Conservation (phyloP, 1,284 basidiomycete genomes). For the Inonotus obliquus region DNA sequence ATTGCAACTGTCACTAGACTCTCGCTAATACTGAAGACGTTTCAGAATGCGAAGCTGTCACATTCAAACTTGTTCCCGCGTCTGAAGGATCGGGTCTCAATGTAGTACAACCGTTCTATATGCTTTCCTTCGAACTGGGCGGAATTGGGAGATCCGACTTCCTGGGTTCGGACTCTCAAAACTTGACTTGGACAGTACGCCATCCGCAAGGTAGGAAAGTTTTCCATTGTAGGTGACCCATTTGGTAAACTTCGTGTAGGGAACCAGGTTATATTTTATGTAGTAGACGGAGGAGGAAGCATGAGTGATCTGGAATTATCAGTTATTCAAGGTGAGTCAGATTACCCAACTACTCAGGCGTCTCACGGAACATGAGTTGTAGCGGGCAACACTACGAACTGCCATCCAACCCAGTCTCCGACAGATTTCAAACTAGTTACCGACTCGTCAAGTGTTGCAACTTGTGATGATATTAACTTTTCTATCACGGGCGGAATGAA, state of each 20-base stretch:
- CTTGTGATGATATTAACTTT: slow-evolving; percentile 7
- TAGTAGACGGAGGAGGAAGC: slow-evolving; percentile 3
- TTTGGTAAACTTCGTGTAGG: not conserved
- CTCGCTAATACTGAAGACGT: not conserved
- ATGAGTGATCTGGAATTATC: not conserved
- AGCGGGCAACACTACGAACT: slow-evolving; percentile 12
- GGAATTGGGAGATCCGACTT: slow-evolving; percentile 6
- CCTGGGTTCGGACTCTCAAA: slow-evolving; percentile 8
- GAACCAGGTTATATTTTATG: not conserved
- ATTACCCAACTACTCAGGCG: not conserved
- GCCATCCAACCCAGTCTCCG: slow-evolving; percentile 4
- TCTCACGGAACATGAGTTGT: not conserved
- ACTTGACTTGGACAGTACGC: slow-evolving; percentile 10
- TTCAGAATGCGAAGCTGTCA: slow-evolving; percentile 12
- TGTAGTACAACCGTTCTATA: slow-evolving; percentile 13
- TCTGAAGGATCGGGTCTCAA: not conserved
- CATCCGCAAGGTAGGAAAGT: slow-evolving; percentile 5
- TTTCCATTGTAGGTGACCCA: not conserved
- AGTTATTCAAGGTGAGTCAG: not conserved
- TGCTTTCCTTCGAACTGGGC: slow-evolving; percentile 14
- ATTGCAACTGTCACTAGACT: not conserved
- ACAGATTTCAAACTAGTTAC: slow-evolving; percentile 2
- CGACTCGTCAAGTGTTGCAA: slow-evolving; percentile 3
- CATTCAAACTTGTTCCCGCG: not conserved
- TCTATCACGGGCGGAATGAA: slow-evolving; percentile 9